These are phyloP conservation scores for Wickerhamomyces chambardii DNA, from an alignment of 805 yeast genomes.

Conservation along the genomic window DNA sequence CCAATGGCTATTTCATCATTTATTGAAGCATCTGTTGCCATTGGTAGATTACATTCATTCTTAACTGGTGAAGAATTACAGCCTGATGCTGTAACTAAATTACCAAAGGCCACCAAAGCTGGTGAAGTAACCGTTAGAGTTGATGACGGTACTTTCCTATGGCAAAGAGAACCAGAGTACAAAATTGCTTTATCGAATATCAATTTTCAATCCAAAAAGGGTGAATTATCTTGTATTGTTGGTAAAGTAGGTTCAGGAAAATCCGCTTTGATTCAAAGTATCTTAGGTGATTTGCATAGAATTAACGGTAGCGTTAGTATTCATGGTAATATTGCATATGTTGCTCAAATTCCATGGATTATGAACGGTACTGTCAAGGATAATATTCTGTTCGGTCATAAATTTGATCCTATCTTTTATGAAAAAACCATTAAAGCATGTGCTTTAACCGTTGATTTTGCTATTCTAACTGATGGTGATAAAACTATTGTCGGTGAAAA, in stretches of 20 bases:
- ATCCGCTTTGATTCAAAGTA: constrained; percentile 69
- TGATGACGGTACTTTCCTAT: constrained; percentile 62
- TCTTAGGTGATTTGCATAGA: constrained; percentile 77
- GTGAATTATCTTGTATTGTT: constrained; percentile 76
- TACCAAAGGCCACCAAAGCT: constrained; percentile 31
- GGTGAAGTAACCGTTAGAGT: constrained; percentile 67
- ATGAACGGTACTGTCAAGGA: constrained; percentile 92
- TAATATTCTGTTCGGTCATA: constrained; percentile 85
- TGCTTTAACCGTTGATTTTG: constrained; percentile 73
- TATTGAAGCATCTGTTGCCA: constrained; percentile 84
- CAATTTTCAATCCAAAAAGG: constrained; percentile 56
- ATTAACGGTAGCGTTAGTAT: constrained; percentile 28
- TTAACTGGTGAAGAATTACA: constrained; percentile 76
- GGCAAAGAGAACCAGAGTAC: constrained; percentile 52
- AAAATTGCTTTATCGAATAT: constrained; percentile 61
- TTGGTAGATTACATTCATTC: constrained; percentile 65
- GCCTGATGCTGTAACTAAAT: constrained; percentile 57
- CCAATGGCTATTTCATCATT: constrained; percentile 84
- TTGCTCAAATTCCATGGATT: constrained; percentile 94
- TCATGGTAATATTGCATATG: constrained; percentile 80
- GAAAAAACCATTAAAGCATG: constrained; percentile 78
- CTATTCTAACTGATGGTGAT: constrained; percentile 81
- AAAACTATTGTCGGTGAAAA: constrained; percentile 93
- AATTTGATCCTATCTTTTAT: constrained; percentile 74
- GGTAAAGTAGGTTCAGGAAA: constrained; percentile 92